Evolutionary conservation across 306 rosid species (phyloP), one percentile per base, ranked within the genome.

Genomic region (Vigna mungo): DNA sequence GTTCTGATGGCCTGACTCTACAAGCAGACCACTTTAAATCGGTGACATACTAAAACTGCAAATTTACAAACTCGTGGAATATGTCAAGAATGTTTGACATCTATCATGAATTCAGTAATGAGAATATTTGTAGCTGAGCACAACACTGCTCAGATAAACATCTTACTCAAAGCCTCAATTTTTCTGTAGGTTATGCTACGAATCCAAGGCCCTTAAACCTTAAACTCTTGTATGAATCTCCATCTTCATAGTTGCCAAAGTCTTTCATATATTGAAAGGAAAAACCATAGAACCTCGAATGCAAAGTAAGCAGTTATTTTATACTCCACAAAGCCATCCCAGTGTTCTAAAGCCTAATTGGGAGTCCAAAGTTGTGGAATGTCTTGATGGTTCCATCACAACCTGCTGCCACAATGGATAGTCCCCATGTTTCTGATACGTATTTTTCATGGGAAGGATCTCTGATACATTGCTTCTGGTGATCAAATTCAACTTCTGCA

Each of bases 351-450:
- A 89, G 75, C 66, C 93, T 83, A 69, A 87, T 56, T 1, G 98
- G 97, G 83, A 95, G 77, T 86, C 98, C 97, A 61, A 90, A 95
- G 87, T 95, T 95, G 79, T 92, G 96, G 80, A 90, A 88, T 53
- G 96, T 92, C 67, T 82, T 88, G 68, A 95, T 90, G 62, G 78
- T 87, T 75, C 97, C 97, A 82, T 95, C 96, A 41, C 68, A 83
- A 77, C 91, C 89, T 4, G 92, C 96, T 1, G 96, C 78, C 21
- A 90, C 93, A 61, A 95, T 85, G 52, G 88, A 87, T 18, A 87
- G 84, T 25, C 97, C 97, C 97, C 97, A 92, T 46, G 91, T 80
- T 72, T 90, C 93, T 16, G 95, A 82, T 30, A 61, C 63, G 32
- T 69, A 17, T 6, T 13, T 61, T 21, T 63, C 82, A 44, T 58